These are phyloP conservation scores for Exsudoporus frostii DNA, from an alignment of 768 basidiomycete species.

Conservation along the genomic window DNA sequence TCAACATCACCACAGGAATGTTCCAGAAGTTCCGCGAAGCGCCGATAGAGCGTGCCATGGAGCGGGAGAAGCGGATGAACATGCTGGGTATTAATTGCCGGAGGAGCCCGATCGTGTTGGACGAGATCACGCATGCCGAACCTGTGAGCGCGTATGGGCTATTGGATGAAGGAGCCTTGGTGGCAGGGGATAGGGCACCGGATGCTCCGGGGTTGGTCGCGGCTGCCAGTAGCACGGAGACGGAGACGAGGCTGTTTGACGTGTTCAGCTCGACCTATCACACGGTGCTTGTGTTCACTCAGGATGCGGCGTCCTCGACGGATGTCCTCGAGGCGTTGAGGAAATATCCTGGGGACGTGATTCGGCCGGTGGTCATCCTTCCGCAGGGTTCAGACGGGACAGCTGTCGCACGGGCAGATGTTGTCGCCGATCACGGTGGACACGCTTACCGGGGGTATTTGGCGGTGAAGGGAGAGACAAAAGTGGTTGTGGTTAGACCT, in stretches of 20 bases:
- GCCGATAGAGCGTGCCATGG: not conserved
- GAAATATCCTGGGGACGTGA: constrained; percentile 1
- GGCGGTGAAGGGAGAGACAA: constrained; percentile 27
- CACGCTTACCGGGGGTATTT: constrained; percentile 41
- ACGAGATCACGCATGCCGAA: constrained; percentile 30
- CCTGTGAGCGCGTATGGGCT: constrained; percentile 12
- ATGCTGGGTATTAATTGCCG: constrained; percentile 37
- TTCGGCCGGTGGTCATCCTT: constrained; percentile 14
- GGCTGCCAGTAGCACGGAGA: not conserved
- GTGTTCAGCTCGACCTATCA: constrained; percentile 22
- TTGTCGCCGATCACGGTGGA: constrained; percentile 36
- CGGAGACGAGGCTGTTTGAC: constrained; percentile 18
- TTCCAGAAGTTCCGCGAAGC: not conserved
- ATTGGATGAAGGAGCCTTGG: constrained; percentile 25
- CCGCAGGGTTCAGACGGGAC: constrained; percentile 1
- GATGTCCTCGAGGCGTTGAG: constrained; percentile 8
- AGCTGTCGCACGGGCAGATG: constrained; percentile 21
- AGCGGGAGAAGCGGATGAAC: constrained; percentile 18
- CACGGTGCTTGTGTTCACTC: constrained; percentile 30
- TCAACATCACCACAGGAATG: constrained; percentile 35
- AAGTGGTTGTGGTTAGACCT: constrained; percentile 37
- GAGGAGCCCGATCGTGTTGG: constrained; percentile 33
- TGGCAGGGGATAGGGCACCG: constrained; percentile 45
- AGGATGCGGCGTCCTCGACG: not conserved
- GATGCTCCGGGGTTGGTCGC: constrained; percentile 37